A percentile compares a stretch with the other conserved stretches of the same genome.
Conservation (phyloP, 2,329 filamentous ascomycete species). For the Trichoderma breve region DNA sequence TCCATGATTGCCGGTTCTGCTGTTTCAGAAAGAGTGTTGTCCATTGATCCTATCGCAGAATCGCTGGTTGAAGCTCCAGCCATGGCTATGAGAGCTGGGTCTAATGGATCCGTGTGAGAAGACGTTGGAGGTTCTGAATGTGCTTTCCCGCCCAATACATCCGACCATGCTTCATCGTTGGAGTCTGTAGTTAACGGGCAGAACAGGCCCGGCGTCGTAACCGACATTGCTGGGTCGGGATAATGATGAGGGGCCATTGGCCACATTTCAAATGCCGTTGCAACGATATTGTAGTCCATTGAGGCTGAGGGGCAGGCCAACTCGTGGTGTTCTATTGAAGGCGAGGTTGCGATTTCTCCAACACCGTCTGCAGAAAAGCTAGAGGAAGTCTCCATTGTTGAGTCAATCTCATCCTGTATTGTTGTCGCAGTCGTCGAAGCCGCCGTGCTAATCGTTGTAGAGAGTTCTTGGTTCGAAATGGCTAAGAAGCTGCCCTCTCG, state of each 20-base stretch:
- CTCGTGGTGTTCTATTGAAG: neutral
- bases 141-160: neutral
- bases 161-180: neutral
- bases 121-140: neutral
- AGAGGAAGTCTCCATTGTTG: neutral
- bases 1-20: neutral
- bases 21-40: neutral
- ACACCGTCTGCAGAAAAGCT: neutral
- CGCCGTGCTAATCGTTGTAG: neutral
- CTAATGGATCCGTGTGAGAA: neutral
- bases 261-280: neutral
- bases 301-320: neutral
- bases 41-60: neutral
- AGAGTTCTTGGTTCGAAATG: neutral
- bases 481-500: neutral
- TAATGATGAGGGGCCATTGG: neutral
- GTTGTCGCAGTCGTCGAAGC: neutral
- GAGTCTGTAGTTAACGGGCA: neutral
- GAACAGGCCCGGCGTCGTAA: neutral
- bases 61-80: neutral
- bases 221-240: neutral
- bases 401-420: neutral
- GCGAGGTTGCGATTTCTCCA: neutral
- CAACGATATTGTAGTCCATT: neutral
- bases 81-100: neutral